Evolutionary conservation across 345 rosid genomes (phyloP).

Genomic region (Physaria fendleri): DNA sequence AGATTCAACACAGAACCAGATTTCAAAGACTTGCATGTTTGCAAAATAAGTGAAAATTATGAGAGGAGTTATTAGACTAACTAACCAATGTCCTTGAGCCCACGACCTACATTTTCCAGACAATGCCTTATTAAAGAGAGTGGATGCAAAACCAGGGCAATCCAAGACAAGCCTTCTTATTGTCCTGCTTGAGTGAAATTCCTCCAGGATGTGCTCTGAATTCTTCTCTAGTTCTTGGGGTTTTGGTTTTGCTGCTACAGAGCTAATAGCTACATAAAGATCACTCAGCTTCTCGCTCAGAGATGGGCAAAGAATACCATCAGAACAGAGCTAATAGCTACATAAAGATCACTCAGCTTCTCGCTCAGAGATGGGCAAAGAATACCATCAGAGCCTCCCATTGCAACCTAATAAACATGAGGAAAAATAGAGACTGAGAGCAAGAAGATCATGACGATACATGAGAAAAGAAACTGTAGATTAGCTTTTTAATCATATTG

Average conservation of each 20-base stretch:
- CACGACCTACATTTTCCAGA: constrained; percentile 53
- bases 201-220: constrained; percentile 57
- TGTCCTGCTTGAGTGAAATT: constrained; percentile 76
- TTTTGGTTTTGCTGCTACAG: constrained; percentile 58
- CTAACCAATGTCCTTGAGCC: constrained; percentile 95
- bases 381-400: constrained; percentile 60
- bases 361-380: constrained; percentile 50
- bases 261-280: constrained; percentile 57
- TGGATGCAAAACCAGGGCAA: constrained; percentile 56
- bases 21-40: not conserved
- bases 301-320: constrained; percentile 51
- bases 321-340: no score
- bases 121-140: constrained; percentile 68
- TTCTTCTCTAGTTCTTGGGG: constrained; percentile 34
- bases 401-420: constrained; percentile 54
- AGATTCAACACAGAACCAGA: constrained; percentile 1
- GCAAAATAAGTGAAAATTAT: not conserved
- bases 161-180: constrained; percentile 71
- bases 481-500: not conserved
- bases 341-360: constrained; percentile 48
- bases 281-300: constrained; percentile 50
- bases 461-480: not conserved
- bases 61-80: constrained; percentile 20
- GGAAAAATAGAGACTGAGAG: not conserved
- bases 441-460: not conserved